Conservation (phyloP, 768 basidiomycete species). For the Brasilioporus rufonigricans region DNA sequence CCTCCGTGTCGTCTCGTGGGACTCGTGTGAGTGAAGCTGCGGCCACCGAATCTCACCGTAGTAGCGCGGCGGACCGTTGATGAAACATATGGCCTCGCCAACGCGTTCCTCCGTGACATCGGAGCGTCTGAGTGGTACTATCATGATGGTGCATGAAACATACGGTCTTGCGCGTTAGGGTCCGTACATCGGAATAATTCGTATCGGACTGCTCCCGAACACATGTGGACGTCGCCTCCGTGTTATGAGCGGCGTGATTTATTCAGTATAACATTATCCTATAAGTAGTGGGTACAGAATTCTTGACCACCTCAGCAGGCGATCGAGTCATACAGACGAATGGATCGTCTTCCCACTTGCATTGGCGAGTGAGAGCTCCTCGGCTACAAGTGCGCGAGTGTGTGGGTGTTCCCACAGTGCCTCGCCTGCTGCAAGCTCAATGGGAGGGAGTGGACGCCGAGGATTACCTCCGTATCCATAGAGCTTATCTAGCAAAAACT, state of each 20-base stretch:
- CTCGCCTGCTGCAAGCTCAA: slow-evolving; percentile 51
- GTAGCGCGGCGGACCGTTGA: background rate
- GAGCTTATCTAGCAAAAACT: slow-evolving; percentile 68
- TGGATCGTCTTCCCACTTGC: background rate
- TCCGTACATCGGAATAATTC: background rate
- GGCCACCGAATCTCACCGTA: slow-evolving; percentile 16
- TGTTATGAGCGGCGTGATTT: too few relatives aligned
- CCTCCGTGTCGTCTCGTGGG: slow-evolving; percentile 15
- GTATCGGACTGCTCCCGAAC: background rate
- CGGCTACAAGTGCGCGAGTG: slow-evolving; percentile 60
- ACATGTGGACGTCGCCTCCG: too few relatives aligned
- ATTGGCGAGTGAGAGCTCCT: slow-evolving; percentile 59
- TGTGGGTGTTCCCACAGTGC: slow-evolving; percentile 73
- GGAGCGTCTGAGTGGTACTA: too few relatives aligned
- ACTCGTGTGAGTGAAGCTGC: slow-evolving; percentile 2
- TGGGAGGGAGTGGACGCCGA: slow-evolving; percentile 74
- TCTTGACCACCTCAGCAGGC: background rate
- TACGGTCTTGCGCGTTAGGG: too few relatives aligned
- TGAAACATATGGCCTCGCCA: background rate
- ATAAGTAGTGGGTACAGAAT: background rate
- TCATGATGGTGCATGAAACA: too few relatives aligned
- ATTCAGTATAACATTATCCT: too few relatives aligned
- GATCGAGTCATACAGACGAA: background rate
- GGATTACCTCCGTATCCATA: slow-evolving; percentile 81
- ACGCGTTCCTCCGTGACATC: background rate